phyloP scores from a whole-genome alignment of 495 filamentous ascomycete species.

The Trichoderma reesei region DNA sequence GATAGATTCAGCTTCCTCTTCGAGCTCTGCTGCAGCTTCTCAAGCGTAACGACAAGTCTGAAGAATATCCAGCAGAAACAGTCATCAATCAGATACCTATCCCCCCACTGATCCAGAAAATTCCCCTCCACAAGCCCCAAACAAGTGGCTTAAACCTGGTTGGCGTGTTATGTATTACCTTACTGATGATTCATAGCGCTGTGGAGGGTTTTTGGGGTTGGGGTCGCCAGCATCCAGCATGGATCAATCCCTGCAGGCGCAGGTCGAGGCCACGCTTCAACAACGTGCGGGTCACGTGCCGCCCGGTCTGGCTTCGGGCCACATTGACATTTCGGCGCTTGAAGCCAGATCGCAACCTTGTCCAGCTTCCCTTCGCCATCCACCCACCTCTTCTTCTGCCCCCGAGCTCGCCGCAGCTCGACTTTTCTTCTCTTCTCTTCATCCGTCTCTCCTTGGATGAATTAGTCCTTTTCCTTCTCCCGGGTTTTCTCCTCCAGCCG shows the following conservation, averaged over 20 bases:
- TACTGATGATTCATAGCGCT: too few species aligned
- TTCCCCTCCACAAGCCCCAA: not conserved
- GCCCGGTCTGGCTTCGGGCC: slow-evolving; percentile 41
- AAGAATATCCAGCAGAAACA: not conserved
- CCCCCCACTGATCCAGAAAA: not conserved
- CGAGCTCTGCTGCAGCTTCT: not conserved
- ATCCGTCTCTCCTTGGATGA: slow-evolving; percentile 24
- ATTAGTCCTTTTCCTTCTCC: slow-evolving; percentile 27
- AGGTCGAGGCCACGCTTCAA: not conserved
- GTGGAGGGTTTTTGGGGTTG: not conserved
- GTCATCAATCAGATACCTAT: not conserved
- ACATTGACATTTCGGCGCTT: slow-evolving; percentile 39
- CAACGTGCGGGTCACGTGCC: slow-evolving; percentile 24
- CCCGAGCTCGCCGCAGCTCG: slow-evolving; percentile 24
- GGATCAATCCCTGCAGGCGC: not conserved
- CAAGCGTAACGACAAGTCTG: not conserved
- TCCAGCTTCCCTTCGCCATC: slow-evolving; percentile 27
- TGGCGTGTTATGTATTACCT: not conserved
- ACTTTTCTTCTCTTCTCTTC: slow-evolving; percentile 29
- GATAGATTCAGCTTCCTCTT: not conserved
- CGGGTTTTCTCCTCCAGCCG: slow-evolving; percentile 27
- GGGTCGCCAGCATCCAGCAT: not conserved
- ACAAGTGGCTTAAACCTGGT: not conserved
- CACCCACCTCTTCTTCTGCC: slow-evolving; percentile 22
- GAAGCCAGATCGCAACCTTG: slow-evolving; percentile 37